A percentile compares a stretch with the other conserved stretches of the same genome.
Evolutionary conservation across 2,329 filamentous ascomycete genomes (phyloP).

Genomic region (Cercospora sp.): DNA sequence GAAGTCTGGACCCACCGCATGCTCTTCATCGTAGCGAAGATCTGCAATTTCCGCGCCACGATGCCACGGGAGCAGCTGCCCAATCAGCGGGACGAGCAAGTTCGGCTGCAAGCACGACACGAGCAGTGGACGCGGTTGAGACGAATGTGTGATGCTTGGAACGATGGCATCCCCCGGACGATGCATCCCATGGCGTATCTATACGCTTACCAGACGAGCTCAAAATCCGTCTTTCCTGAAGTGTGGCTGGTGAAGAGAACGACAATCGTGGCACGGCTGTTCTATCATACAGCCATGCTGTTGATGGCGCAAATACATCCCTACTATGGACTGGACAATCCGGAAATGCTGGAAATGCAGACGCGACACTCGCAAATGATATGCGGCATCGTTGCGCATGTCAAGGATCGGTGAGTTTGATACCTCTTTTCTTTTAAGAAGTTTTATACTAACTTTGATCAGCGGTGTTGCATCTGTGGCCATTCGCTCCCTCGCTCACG

Average conservation of each 20-base stretch:
- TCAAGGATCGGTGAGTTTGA: constrained; percentile 64
- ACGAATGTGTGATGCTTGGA: constrained; percentile 80
- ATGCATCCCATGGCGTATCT: constrained; percentile 86
- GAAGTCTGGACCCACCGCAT: constrained; percentile 88
- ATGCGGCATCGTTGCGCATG: constrained; percentile 85
- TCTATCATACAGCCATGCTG: constrained; percentile 85
- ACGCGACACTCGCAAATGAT: constrained; percentile 77
- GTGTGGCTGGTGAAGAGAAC: constrained; percentile 85
- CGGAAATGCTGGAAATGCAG: constrained; percentile 70
- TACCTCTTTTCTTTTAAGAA: not conserved
- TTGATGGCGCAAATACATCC: constrained; percentile 80
- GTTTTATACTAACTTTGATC: constrained; percentile 17
- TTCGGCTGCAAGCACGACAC: constrained; percentile 63
- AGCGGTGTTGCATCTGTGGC: constrained; percentile 75
- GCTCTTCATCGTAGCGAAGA: constrained; percentile 82
- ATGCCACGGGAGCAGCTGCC: constrained; percentile 57
- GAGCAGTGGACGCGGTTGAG: constrained; percentile 80
- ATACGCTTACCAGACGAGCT: constrained; percentile 64
- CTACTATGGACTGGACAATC: constrained; percentile 55
- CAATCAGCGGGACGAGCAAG: constrained; percentile 63
- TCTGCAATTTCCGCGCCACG: constrained; percentile 78
- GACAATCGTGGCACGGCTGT: constrained; percentile 77
- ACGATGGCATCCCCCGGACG: constrained; percentile 71
- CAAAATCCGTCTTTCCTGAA: constrained; percentile 78
- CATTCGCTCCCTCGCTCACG: constrained; percentile 75